Evolutionary conservation across 2,329 filamentous ascomycete species (phyloP).

Genomic region (Phaeosphaeria sp.): DNA sequence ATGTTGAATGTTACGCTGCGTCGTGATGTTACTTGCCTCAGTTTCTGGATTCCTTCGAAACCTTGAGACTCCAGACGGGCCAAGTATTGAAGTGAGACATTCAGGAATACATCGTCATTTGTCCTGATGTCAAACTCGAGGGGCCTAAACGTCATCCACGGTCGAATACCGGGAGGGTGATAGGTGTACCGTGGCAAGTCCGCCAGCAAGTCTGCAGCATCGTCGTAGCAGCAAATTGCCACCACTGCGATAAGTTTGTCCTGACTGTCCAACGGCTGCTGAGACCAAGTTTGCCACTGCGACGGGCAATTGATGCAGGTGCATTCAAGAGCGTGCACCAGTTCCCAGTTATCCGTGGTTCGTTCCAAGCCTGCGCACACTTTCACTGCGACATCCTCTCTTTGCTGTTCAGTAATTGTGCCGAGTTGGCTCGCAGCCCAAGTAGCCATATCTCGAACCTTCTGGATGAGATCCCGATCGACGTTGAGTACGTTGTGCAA

Average conservation of each 20-base stretch:
- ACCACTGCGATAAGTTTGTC: neutral
- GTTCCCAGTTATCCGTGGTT: neutral
- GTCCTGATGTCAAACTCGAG: neutral
- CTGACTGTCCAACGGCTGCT: neutral
- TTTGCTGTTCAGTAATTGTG: neutral
- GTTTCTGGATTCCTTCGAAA: neutral
- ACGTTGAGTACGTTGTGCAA: neutral
- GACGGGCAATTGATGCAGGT: neutral
- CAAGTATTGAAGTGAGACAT: neutral
- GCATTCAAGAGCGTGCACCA: neutral
- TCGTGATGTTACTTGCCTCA: too few species aligned
- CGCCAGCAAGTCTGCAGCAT: neutral
- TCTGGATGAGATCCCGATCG: neutral
- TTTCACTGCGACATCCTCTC: neutral
- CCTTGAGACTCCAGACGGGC: neutral
- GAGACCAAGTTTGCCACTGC: neutral
- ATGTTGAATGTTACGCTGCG: neutral
- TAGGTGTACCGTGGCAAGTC: neutral
- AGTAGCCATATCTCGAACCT: neutral
- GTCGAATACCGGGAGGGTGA: neutral
- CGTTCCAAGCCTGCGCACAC: neutral
- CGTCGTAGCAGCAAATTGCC: neutral
- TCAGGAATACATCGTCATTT: neutral
- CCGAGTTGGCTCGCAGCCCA: neutral
- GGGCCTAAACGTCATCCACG: neutral